Evolutionary conservation across 371 early-diverging fungal genomes (phyloP).

Genomic region (Mucor velutinosus): DNA sequence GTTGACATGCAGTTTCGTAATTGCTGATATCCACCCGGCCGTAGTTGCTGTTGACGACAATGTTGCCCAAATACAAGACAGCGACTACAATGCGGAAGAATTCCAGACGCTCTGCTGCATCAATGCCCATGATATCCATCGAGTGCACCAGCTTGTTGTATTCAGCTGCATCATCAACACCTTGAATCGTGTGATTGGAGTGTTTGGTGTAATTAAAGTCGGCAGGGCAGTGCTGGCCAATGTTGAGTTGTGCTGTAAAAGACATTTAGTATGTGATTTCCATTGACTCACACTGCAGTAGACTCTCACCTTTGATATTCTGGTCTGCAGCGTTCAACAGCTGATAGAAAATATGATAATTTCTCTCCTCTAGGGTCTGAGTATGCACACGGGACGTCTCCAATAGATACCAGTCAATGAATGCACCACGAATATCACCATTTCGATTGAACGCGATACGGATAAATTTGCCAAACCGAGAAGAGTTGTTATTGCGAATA

Average conservation of each 20-base stretch:
- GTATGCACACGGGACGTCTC: slow-evolving; percentile 98
- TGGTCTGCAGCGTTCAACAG: slow-evolving; percentile 84
- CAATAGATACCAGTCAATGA: slow-evolving; percentile 98
- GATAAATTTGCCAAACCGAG: slow-evolving; percentile 99
- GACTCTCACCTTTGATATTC: slow-evolving; percentile 45
- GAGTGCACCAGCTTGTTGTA: slow-evolving; percentile 75
- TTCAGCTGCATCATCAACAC: slow-evolving; percentile 91
- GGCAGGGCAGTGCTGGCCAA: slow-evolving; percentile 44
- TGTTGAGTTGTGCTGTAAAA: not conserved
- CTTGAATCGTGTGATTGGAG: slow-evolving; percentile 87
- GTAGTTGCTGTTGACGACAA: slow-evolving; percentile 69
- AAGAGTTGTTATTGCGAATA: slow-evolving; percentile 99
- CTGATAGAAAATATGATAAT: slow-evolving; percentile 99
- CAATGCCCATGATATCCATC: slow-evolving; percentile 86
- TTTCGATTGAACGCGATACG: slow-evolving; percentile 93
- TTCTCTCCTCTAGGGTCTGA: slow-evolving; percentile 91
- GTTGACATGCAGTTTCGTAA: slow-evolving; percentile 82
- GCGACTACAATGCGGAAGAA: slow-evolving; percentile 90
- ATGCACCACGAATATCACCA: slow-evolving; percentile 95
- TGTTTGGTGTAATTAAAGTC: slow-evolving; percentile 84
- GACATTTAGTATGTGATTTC: not conserved
- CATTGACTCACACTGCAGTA: no score
- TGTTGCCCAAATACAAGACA: slow-evolving; percentile 97
- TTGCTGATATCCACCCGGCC: slow-evolving; percentile 89
- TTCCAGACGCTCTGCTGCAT: slow-evolving; percentile 73